Percentiles rank a stretch among this genome's conserved stretches.
Evolutionary conservation across 306 rosid species (phyloP).

Genomic region (Cucumis melo): DNA sequence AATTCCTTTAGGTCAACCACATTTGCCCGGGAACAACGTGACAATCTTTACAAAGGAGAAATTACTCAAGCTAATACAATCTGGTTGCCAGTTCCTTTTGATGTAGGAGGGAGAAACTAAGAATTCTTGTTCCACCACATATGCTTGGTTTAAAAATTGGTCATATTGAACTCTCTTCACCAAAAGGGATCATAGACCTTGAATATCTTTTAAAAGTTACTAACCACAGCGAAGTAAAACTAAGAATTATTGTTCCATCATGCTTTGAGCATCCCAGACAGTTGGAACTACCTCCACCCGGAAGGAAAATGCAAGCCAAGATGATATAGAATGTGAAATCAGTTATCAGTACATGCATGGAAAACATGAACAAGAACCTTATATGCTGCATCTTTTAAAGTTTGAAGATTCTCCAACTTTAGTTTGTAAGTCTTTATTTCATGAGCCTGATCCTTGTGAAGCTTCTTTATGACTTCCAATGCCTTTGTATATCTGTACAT

Average conservation of each 20-base stretch:
- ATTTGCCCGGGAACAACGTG: background rate
- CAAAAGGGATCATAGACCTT: too few relatives aligned
- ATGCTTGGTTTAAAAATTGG: too few relatives aligned
- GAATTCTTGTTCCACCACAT: too few relatives aligned
- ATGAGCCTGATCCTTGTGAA: slow-evolving; percentile 82
- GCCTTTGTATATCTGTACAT: slow-evolving; percentile 80
- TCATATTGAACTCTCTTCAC: too few relatives aligned
- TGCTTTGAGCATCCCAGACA: background rate
- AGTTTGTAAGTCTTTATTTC: slow-evolving; percentile 82
- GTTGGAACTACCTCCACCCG: background rate
- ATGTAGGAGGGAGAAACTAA: too few relatives aligned
- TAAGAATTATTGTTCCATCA: too few relatives aligned
- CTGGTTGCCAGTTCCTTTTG: too few relatives aligned
- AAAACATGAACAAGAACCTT: slow-evolving; percentile 31
- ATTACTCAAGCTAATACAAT: too few relatives aligned
- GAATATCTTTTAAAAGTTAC: too few relatives aligned
- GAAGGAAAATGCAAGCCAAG: background rate
- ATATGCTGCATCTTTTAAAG: slow-evolving; percentile 75
- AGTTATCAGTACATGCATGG: background rate
- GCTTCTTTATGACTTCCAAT: slow-evolving; percentile 84
- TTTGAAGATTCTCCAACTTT: slow-evolving; percentile 80
- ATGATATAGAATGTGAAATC: background rate
- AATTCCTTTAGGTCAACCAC: background rate
- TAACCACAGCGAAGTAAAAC: too few relatives aligned
- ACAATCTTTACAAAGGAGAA: background rate